Evolutionary conservation across 495 filamentous ascomycete genomes (phyloP), one percentile per base, ranked within the genome.

Genomic region (Glarea lozoyensis): DNA sequence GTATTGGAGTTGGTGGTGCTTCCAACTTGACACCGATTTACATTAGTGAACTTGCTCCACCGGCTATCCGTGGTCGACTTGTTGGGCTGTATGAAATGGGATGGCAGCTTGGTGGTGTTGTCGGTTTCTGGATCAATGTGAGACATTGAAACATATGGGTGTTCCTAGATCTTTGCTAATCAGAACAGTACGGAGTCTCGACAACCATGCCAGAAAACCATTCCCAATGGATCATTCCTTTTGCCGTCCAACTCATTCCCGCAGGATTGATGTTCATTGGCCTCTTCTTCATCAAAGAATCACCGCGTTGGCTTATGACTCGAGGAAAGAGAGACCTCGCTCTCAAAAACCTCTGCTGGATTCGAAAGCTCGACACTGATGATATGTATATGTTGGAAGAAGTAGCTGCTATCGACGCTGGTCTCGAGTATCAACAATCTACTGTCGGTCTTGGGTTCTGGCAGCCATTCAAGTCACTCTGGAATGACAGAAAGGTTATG

Each of bases 31-130:
- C 63, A 25, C 65, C 62, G 10, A 36, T 45, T 31, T 53, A 72
- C 39, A 69, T 69, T 37, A 63, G 61, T 21, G 66, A 72, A 38
- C 46, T 72, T 17, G 60, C 67, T 2, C 67, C 68, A 4, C 63
- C 72, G 7, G 60, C 63, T 38, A 68, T 66, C 42, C 68, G 72
- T 10, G 72, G 72, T 16, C 64, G 10, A 11, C 15, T 21, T 20
- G 18, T 21, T 21, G 70, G 62, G 1, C 60, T 78, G 19, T 66
- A 76, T 52, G 73, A 86, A 58, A 61, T 84, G 25, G 77, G 79
- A 9, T 84, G 79, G 75, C 82, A 86, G 59, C 67, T 82, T 52
- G 81, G 81, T 31, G 80, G 80, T 11, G 60, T 87, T 16, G 71
- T 82, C 15, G 81, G 81, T 2, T 86, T 84, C 50, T 83, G 76